Percentiles rank a stretch among this genome's conserved stretches.
These are phyloP conservation scores for Wilcoxina mikolae DNA, from an alignment of 495 filamentous ascomycete species.

Conservation along the genomic window DNA sequence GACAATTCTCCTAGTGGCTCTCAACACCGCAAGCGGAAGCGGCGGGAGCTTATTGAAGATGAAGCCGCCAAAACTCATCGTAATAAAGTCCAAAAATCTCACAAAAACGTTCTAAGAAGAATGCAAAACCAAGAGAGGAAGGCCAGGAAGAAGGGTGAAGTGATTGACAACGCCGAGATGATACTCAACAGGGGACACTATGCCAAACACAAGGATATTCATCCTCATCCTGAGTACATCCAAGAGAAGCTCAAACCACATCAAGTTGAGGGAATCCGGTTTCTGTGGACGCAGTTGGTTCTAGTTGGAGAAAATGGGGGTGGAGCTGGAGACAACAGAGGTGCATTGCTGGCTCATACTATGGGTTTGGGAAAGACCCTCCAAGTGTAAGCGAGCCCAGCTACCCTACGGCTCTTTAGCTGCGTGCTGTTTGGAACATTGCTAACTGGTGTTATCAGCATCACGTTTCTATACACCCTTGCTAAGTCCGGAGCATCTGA, in stretches of 20 bases:
- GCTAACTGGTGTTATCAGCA: slow-evolving; percentile 30
- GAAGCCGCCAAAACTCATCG: slow-evolving; percentile 8
- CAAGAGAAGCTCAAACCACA: slow-evolving; percentile 38
- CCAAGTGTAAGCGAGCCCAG: slow-evolving; percentile 48
- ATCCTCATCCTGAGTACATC: slow-evolving; percentile 20
- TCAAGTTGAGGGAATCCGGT: slow-evolving; percentile 59
- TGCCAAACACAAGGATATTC: not conserved
- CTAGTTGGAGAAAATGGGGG: slow-evolving; percentile 33
- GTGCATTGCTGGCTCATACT: slow-evolving; percentile 76
- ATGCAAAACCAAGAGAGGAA: slow-evolving; percentile 4
- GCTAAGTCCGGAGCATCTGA: slow-evolving; percentile 46
- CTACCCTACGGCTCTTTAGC: no score
- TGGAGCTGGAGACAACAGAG: slow-evolving; percentile 47
- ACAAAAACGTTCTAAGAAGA: slow-evolving; percentile 1
- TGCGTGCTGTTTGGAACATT: no score
- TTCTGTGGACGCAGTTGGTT: slow-evolving; percentile 78
- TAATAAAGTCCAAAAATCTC: slow-evolving; percentile 4
- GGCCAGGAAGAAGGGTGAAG: not conserved
- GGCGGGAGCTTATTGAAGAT: slow-evolving; percentile 12
- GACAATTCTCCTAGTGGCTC: no score
- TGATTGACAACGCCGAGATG: not conserved
- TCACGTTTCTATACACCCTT: slow-evolving; percentile 65
- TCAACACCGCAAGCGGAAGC: slow-evolving; percentile 10
- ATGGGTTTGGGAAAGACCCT: slow-evolving; percentile 94
- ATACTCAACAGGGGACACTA: not conserved